Evolutionary conservation across 768 basidiomycete genomes (phyloP).

Genomic region (Termitomyces sp.): DNA sequence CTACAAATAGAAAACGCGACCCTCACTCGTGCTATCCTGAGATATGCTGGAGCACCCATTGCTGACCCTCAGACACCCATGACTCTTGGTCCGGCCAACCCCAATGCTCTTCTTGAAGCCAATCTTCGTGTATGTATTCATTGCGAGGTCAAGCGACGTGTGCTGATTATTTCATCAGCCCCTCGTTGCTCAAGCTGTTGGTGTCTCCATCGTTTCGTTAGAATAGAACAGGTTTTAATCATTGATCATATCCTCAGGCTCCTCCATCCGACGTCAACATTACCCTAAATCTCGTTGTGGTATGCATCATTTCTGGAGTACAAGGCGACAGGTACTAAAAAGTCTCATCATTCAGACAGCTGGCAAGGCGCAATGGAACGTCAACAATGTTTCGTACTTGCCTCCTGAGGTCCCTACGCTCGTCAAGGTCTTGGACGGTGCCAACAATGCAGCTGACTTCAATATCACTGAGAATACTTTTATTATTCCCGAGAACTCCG

Average conservation of each 20-base stretch:
- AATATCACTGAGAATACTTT: slow-evolving; percentile 31
- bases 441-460: slow-evolving; percentile 21
- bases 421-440: slow-evolving; percentile 30
- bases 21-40: slow-evolving; percentile 27
- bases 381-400: slow-evolving; percentile 26
- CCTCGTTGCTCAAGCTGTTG: slow-evolving; percentile 1
- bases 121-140: slow-evolving; percentile 6
- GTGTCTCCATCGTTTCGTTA: background rate
- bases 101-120: slow-evolving; percentile 23
- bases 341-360: slow-evolving; percentile 6
- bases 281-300: slow-evolving; percentile 19
- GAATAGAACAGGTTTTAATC: background rate
- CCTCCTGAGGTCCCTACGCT: slow-evolving; percentile 22
- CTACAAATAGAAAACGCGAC: slow-evolving; percentile 27
- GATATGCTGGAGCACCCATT: slow-evolving; percentile 26
- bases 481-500: slow-evolving; percentile 28
- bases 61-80: slow-evolving; percentile 23
- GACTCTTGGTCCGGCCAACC: slow-evolving; percentile 15
- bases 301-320: slow-evolving; percentile 2
- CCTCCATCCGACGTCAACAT: slow-evolving; percentile 21
- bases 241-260: slow-evolving; percentile 5
- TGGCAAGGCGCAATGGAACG: slow-evolving; percentile 21
- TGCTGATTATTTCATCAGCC: background rate
- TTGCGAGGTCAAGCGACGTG: background rate
- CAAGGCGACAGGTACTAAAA: background rate